Percentiles rank a stretch among this genome's conserved stretches.
Evolutionary conservation across 352 stramenopile species (phyloP).

Genomic region (Pythium phragmitis): DNA sequence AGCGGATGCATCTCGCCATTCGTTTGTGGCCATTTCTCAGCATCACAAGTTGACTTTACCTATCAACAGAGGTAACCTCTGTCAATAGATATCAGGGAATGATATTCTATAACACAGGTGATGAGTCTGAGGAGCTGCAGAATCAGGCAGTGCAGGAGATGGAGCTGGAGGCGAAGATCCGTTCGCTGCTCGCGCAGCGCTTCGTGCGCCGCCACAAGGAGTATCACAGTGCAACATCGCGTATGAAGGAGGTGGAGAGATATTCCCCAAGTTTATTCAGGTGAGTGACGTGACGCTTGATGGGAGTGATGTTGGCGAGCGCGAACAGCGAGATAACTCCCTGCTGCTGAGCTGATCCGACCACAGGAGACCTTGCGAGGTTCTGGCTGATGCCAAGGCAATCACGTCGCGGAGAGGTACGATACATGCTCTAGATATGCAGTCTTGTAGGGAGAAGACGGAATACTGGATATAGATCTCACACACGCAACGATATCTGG

Average conservation of each 20-base stretch:
- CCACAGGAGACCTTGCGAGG: neutral
- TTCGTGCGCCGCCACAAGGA: conserved; percentile 6
- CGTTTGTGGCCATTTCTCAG: conserved; percentile 8
- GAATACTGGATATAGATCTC: too few relatives aligned
- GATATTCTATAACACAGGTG: neutral
- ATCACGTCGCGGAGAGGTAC: conserved; percentile 34
- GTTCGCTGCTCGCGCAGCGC: conserved; percentile 23
- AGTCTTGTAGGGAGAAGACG: neutral
- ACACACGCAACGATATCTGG: neutral
- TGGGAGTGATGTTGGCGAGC: neutral
- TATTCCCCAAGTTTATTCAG: neutral
- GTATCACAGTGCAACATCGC: neutral
- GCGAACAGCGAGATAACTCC: neutral
- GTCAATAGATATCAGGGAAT: neutral
- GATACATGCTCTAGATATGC: conserved; percentile 17
- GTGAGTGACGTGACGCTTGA: neutral
- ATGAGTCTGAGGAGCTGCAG: neutral
- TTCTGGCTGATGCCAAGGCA: conserved; percentile 21
- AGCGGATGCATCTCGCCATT: neutral
- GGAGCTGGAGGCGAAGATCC: conserved; percentile 24
- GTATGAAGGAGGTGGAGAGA: neutral
- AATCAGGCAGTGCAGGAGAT: conserved; percentile 6
- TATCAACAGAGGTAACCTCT: neutral
- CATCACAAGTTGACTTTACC: neutral
- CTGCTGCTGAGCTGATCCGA: neutral